Evolutionary conservation across 2,329 filamentous ascomycete genomes (phyloP), one percentile per base, ranked within the genome.

Genomic region (Alternaria triticimaculans): DNA sequence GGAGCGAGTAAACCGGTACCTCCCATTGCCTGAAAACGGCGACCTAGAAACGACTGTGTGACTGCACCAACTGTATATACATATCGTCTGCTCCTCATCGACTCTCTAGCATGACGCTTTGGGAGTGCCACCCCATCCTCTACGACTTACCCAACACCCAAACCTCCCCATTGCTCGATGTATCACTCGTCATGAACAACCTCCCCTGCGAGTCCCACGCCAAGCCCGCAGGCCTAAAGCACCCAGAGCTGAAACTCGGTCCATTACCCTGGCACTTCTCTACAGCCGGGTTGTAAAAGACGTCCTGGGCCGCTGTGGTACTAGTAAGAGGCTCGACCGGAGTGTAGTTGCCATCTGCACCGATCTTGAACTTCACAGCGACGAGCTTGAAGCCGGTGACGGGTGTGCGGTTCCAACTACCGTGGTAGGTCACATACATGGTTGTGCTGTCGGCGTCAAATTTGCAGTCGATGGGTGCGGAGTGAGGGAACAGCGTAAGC

Each of bases 361-460:
- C 70, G 45, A 82, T 77, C 30, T 75, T 72, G 41, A 86, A 86
- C 4, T 76, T 71, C 11, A 87, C 79, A 3, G 80, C 74, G 10
- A 81, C 81, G 48, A 87, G 66, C 69, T 85, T 84, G 76, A 86
- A 87, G 3, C 85, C 85, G 2, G 81, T 80, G 14, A 84, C 84
- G 3, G 78, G 72, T 10, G 75, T 70, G n/a, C 84, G 77, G 70
- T 87, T 80, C 89, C 90, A 92, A 75, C 86, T 89, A 10, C 91
- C 91, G 76, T 92, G 90, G 80, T 92, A 92, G 0, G 87, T 84
- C 26, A 94, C 81, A 76, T 87, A 93, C 4, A 89, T 89, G 11
- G 82, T 80, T 2, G 82, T 83, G 20, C 83, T 85, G 43, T 85
- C 87, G 41, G 82, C 71, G 67, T 86, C 82, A 80, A 93, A 93